Base-by-base conservation (phyloP, 1,284 basidiomycete genomes). In the Coriolopsis trogii region DNA sequence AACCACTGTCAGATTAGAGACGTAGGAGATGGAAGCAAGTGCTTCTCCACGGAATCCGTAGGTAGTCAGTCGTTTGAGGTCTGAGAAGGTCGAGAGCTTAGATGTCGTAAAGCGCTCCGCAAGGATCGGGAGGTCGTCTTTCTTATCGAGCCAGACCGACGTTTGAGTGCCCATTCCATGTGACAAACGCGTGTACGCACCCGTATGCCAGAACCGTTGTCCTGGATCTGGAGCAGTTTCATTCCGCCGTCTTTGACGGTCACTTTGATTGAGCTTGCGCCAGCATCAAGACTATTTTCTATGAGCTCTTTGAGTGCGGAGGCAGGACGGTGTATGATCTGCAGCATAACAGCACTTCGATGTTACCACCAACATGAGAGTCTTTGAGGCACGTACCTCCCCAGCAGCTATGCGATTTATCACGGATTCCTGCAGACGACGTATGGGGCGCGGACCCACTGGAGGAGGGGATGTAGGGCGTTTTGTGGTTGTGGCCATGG, bases 1-100 rank as follows among this genome's bases (percentile, higher is more conserved):
- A 12, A 93, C 74, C 8, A 99, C 91, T 16, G 86, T 84, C 56
- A 99, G 78, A 66, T 91, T 90, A 2, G 95, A 88, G 44, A 98
- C 93, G 71, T 97, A 95, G 25, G 94, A 96, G 55, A 99, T 95
- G 31, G 94, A 97, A 0, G 97, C 97, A 20, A 99, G 76, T 0
- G 97, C 97, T 71, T 99, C 97, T 26, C 97, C 97, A 49, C 97
- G 84, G 69, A 99, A 99, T 1, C 97, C 97, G 70, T 98, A 99
- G 0, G 97, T 99, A 3, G 82, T 80, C 41, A 99, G 79, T n/a
- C 76, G 79, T 34, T 87, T 84, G 40, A 99, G 71, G 67, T 99
- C 97, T 9, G 90, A 87, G 66, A 95, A 99, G 0, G 83, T 81
- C 0, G 85, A 80, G 9, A 99, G 75, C 67, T 99, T 99, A 3